Percentiles rank a stretch among this genome's conserved stretches.
Evolutionary conservation across 2,329 filamentous ascomycete species (phyloP).

Genomic region (Stachybotrys elegans): DNA sequence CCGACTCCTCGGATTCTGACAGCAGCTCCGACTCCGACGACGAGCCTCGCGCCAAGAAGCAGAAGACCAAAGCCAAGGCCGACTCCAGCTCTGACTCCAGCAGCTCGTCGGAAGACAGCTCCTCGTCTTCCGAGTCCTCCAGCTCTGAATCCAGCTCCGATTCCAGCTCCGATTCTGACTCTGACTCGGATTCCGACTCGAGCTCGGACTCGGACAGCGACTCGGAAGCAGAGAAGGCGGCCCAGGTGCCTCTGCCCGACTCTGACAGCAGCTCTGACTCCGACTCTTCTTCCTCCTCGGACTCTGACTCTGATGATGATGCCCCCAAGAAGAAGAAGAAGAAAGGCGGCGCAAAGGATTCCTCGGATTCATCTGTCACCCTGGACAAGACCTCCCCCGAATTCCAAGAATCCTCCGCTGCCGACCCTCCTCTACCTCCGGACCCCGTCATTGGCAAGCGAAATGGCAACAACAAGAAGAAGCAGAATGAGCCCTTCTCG

Average conservation of each 20-base stretch:
- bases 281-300: conserved; percentile 25
- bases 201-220: conserved; percentile 28
- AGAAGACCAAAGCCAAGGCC: conserved; percentile 29
- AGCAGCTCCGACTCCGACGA: conserved; percentile 40
- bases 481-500: conserved; percentile 66
- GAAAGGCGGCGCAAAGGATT: conserved; percentile 15
- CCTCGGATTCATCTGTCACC: conserved; percentile 44
- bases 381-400: conserved; percentile 45
- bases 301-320: conserved; percentile 25
- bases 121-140: conserved; percentile 26
- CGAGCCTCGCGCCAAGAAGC: conserved; percentile 49
- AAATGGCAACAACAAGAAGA: conserved; percentile 39
- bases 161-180: conserved; percentile 27
- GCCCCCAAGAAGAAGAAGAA: conserved; percentile 16
- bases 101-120: conserved; percentile 10
- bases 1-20: conserved; percentile 17
- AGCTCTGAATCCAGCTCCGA: conserved; percentile 17
- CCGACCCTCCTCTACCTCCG: conserved; percentile 47
- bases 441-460: conserved; percentile 31
- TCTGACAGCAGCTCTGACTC: conserved; percentile 29
- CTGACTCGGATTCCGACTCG: conserved; percentile 33
- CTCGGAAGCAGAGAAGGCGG: conserved; percentile 31
- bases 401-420: conserved; percentile 22
- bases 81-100: conserved; percentile 13
- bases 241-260: conserved; percentile 36